phyloP scores from a whole-genome alignment of 768 basidiomycete genomes.

The Lanmaoa rubissima region DNA sequence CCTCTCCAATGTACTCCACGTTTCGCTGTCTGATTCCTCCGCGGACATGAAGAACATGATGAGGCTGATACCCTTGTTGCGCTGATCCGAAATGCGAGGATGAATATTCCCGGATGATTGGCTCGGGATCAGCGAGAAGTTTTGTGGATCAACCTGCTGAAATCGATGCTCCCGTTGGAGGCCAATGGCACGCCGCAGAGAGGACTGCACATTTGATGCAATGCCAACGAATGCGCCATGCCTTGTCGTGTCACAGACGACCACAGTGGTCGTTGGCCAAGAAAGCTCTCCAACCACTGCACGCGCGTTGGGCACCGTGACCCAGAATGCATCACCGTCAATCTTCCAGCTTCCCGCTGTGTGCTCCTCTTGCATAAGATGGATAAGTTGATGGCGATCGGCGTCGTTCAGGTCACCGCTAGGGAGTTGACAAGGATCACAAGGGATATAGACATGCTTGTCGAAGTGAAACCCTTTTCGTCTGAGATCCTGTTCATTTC shows the following conservation, averaged over 20 bases:
- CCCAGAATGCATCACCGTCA: slow-evolving; percentile 4
- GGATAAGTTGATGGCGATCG: neutral
- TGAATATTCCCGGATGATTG: neutral
- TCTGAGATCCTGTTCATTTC: slow-evolving; percentile 23
- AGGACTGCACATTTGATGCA: slow-evolving; percentile 6
- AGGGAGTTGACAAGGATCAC: neutral
- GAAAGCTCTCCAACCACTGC: slow-evolving; percentile 16
- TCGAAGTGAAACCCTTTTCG: slow-evolving; percentile 23
- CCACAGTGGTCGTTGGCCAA: slow-evolving; percentile 22
- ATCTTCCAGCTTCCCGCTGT: slow-evolving; percentile 16
- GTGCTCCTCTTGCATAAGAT: slow-evolving; percentile 12
- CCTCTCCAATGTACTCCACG: slow-evolving; percentile 12
- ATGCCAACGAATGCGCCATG: slow-evolving; percentile 5
- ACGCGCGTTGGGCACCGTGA: slow-evolving; percentile 17
- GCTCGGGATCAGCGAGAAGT: neutral
- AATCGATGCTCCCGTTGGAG: slow-evolving; percentile 12
- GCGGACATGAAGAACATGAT: slow-evolving; percentile 16
- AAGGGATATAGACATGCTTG: slow-evolving; percentile 26
- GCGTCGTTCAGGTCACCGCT: neutral
- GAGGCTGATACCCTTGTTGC: slow-evolving; percentile 10
- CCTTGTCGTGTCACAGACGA: slow-evolving; percentile 17
- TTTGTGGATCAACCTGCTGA: slow-evolving; percentile 14
- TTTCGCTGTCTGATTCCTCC: slow-evolving; percentile 2
- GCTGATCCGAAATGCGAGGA: neutral
- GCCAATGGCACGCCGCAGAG: neutral